These are phyloP conservation scores for Neurospora crassa DNA, from an alignment of 2,329 filamentous ascomycete species.

Conservation along the genomic window DNA sequence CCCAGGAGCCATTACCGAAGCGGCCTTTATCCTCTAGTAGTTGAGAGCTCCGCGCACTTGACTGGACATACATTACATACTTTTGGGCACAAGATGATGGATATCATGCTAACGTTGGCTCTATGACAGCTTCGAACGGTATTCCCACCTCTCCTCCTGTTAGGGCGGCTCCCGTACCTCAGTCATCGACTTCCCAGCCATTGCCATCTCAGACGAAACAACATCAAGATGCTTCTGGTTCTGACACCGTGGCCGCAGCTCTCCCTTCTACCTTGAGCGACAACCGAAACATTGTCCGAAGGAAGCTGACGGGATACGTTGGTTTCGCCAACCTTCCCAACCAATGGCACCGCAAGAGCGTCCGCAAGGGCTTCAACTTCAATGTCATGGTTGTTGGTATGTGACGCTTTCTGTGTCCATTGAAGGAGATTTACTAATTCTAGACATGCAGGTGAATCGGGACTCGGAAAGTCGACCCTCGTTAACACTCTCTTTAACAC, in stretches of 20 bases:
- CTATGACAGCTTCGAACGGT: constrained; percentile 31
- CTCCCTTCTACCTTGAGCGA: constrained; percentile 44
- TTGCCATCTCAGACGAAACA: constrained; percentile 21
- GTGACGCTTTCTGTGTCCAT: constrained; percentile 25
- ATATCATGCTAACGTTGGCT: constrained; percentile 26
- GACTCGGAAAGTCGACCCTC: constrained; percentile 95
- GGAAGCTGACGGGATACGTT: constrained; percentile 97
- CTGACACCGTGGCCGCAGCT: constrained; percentile 30
- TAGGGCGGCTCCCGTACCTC: constrained; percentile 31
- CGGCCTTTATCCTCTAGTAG: constrained; percentile 18
- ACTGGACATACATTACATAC: constrained; percentile 14
- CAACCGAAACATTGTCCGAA: constrained; percentile 90
- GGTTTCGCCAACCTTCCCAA: constrained; percentile 98
- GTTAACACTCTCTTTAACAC: constrained; percentile 99
- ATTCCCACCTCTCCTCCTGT: constrained; percentile 28
- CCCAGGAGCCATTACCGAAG: constrained; percentile 3
- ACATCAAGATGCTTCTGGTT: constrained; percentile 24
- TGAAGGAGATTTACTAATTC: constrained; percentile 1
- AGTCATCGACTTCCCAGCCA: constrained; percentile 28
- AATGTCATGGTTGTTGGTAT: constrained; percentile 99
- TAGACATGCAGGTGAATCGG: constrained; percentile 75
- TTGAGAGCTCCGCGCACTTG: constrained; percentile 27
- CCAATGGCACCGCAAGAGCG: constrained; percentile 99
- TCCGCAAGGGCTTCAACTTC: constrained; percentile 99
- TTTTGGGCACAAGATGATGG: constrained; percentile 5